Evolutionary conservation across 768 basidiomycete genomes (phyloP).

Genomic region (Psilocybe subaeruginosa): DNA sequence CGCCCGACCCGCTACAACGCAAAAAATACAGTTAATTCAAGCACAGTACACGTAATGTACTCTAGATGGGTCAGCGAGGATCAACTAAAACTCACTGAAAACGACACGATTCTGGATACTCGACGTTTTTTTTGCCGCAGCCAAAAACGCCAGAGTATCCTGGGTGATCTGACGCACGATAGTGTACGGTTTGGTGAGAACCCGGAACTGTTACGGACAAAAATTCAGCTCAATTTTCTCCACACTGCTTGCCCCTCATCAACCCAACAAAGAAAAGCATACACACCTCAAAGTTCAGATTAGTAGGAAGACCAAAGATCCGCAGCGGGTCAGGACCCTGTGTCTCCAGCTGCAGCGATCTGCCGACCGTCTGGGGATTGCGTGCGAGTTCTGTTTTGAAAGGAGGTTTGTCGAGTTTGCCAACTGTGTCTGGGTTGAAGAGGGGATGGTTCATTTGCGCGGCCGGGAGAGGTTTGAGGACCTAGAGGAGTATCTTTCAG

Average conservation of each 20-base stretch:
- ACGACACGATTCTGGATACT: slow-evolving; percentile 61
- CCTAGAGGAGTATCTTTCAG: background rate
- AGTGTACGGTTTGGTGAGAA: slow-evolving; percentile 72
- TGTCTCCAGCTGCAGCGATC: slow-evolving; percentile 47
- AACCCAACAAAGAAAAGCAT: background rate
- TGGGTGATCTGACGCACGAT: slow-evolving; percentile 74
- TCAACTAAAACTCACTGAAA: slow-evolving; percentile 53
- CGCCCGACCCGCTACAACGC: slow-evolving; percentile 59
- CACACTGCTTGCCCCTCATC: too few relatives aligned
- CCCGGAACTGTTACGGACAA: slow-evolving; percentile 50
- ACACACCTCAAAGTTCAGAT: slow-evolving; percentile 71
- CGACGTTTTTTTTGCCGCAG: slow-evolving; percentile 46
- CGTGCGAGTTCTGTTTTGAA: slow-evolving; percentile 25
- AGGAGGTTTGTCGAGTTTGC: slow-evolving; percentile 6
- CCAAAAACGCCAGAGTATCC: slow-evolving; percentile 52
- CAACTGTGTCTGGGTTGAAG: slow-evolving; percentile 3
- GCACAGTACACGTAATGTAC: too few relatives aligned
- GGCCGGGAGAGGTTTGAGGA: slow-evolving; percentile 10
- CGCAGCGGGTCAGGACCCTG: slow-evolving; percentile 54
- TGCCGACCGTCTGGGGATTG: slow-evolving; percentile 38
- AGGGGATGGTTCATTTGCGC: slow-evolving; percentile 5
- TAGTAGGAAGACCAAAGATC: slow-evolving; percentile 74
- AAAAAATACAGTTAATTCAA: background rate
- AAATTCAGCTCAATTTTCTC: background rate
- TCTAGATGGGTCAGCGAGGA: too few relatives aligned